Percentiles rank a stretch among this genome's conserved stretches.
phyloP scores from a whole-genome alignment of 352 stramenopile genomes.

The Pythium pyrilobum region DNA sequence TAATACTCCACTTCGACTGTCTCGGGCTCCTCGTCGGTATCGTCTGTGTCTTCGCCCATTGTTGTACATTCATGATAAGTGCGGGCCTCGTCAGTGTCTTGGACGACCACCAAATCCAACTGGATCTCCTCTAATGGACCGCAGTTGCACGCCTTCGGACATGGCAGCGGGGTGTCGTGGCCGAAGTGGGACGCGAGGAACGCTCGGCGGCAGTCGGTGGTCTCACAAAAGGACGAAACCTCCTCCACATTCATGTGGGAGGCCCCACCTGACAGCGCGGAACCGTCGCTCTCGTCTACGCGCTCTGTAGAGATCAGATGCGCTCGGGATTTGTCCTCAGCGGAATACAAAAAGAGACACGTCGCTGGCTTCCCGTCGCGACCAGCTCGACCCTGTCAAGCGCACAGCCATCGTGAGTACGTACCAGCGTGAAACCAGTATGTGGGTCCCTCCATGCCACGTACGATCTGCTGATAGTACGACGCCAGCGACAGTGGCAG shows the following conservation, averaged over 20 bases:
- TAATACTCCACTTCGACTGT: slow-evolving; percentile 40
- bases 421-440: not conserved
- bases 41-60: not conserved
- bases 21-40: not conserved
- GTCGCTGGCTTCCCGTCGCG: slow-evolving; percentile 46
- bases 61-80: not conserved
- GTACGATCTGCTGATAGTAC: slow-evolving; percentile 78
- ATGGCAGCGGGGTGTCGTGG: not conserved
- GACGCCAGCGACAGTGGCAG: slow-evolving; percentile 56
- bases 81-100: not conserved
- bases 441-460: not conserved
- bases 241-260: slow-evolving; percentile 44
- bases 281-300: slow-evolving; percentile 12
- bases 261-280: slow-evolving; percentile 27
- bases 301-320: slow-evolving; percentile 38
- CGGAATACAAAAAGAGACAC: slow-evolving; percentile 59
- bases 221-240: slow-evolving; percentile 52
- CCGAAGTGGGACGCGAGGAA: slow-evolving; percentile 51
- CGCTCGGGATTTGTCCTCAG: slow-evolving; percentile 49
- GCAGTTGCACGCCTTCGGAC: slow-evolving; percentile 53
- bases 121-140: slow-evolving; percentile 9
- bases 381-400: slow-evolving; percentile 49
- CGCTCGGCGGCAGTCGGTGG: slow-evolving; percentile 41
- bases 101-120: slow-evolving; percentile 13
- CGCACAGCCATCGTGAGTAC: not conserved